phyloP scores from a whole-genome alignment of 2,329 filamentous ascomycete species.

The Lasiodiplodia sp. region DNA sequence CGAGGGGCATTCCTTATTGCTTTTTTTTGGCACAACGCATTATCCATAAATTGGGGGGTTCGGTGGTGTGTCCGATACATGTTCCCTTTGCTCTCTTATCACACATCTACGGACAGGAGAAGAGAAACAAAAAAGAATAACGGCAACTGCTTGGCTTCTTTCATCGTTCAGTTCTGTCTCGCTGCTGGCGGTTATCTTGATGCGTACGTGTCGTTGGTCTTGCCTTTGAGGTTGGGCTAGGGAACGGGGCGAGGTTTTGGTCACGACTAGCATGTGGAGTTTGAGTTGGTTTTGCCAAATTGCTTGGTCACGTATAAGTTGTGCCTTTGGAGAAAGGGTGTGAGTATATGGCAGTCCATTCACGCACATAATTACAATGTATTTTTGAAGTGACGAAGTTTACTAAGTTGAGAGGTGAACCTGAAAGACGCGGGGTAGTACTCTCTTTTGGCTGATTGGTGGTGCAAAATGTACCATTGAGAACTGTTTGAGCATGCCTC shows the following conservation, averaged over 20 bases:
- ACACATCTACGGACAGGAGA: background rate
- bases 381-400: background rate
- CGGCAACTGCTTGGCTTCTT: background rate
- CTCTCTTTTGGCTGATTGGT: too few relatives aligned
- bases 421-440: background rate
- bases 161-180: background rate
- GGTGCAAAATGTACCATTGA: too few relatives aligned
- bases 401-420: background rate
- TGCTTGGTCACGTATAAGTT: background rate
- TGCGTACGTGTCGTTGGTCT: background rate
- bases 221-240: background rate
- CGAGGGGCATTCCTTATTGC: background rate
- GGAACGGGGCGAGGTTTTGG: background rate
- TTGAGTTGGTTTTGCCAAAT: background rate
- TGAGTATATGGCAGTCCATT: background rate
- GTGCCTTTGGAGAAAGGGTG: background rate
- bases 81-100: background rate
- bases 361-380: background rate
- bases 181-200: too few relatives aligned
- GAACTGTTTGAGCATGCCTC: too few relatives aligned
- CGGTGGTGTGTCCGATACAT: background rate
- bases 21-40: background rate
- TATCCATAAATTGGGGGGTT: background rate
- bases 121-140: background rate
- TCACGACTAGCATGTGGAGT: background rate